A percentile compares a stretch with the other conserved stretches of the same genome.
Conservation (phyloP, 257 asterid species). For the Coffea eugenioides region DNA sequence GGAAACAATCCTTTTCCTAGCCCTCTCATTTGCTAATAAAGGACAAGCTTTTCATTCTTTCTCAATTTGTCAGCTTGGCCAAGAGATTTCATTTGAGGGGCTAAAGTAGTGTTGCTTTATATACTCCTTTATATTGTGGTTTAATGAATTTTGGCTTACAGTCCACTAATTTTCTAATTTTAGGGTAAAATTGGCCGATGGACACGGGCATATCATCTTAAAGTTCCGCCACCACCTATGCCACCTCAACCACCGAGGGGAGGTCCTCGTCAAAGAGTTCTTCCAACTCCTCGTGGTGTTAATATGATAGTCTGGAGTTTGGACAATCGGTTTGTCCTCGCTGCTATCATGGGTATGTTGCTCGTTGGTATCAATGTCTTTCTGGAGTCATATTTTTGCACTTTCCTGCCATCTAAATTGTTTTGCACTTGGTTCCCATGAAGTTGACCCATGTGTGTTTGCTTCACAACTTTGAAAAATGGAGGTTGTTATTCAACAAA, state of each 20-base stretch:
- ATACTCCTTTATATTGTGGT: background rate
- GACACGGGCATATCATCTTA: slow-evolving; percentile 93
- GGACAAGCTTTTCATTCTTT: background rate
- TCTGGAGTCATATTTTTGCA: background rate
- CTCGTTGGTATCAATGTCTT: slow-evolving; percentile 20
- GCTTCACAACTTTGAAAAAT: background rate
- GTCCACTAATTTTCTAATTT: slow-evolving; percentile 7
- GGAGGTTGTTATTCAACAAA: background rate
- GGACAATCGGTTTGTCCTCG: slow-evolving; percentile 98
- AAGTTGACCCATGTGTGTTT: background rate
- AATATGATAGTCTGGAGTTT: slow-evolving; percentile 98
- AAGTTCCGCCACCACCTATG: slow-evolving; percentile 99
- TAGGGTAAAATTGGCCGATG: slow-evolving; percentile 95
- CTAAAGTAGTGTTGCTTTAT: background rate
- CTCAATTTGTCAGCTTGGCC: background rate
- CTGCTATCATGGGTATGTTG: slow-evolving; percentile 95
- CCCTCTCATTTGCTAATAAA: background rate
- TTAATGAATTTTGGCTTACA: background rate
- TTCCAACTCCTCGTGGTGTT: slow-evolving; percentile 99
- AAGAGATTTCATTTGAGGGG: background rate
- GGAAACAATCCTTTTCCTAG: background rate
- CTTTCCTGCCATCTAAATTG: background rate
- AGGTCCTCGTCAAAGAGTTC: slow-evolving; percentile 97
- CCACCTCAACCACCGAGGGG: slow-evolving; percentile 98
- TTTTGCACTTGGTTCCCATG: background rate